phyloP scores from a whole-genome alignment of 495 filamentous ascomycete genomes.

The Entonaema liquescens region DNA sequence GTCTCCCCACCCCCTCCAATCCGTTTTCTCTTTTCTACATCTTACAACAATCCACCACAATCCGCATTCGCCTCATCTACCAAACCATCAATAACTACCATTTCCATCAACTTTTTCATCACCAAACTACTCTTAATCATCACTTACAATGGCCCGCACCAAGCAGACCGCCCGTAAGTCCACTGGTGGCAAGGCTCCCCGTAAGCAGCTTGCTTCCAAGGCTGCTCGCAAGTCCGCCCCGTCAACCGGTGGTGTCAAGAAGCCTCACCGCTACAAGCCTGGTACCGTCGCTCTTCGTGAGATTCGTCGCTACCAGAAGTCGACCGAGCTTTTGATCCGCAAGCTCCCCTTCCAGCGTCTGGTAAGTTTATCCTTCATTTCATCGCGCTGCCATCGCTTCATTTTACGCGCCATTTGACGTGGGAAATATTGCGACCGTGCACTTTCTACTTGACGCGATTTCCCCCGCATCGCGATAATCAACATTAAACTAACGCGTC shows the following conservation, averaged over 20 bases:
- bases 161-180: constrained; percentile 99
- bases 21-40: constrained; percentile 58
- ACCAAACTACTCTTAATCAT: constrained; percentile 51
- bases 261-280: constrained; percentile 99
- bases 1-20: constrained; percentile 54
- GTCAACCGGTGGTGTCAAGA: constrained; percentile 89
- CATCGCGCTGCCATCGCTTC: background rate
- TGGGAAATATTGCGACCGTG: background rate
- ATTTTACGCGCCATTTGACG: constrained; percentile 2
- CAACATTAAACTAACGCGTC: constrained; percentile 47
- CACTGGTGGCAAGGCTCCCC: constrained; percentile 98
- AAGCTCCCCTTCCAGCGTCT: constrained; percentile 99
- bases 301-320: constrained; percentile 99
- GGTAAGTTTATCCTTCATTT: constrained; percentile 54
- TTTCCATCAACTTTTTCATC: constrained; percentile 59
- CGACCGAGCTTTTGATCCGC: constrained; percentile 99
- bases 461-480: constrained; percentile 14
- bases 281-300: constrained; percentile 99
- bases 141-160: constrained; percentile 91
- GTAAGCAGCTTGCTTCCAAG: constrained; percentile 86
- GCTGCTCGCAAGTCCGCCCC: constrained; percentile 64
- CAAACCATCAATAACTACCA: constrained; percentile 38
- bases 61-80: constrained; percentile 47
- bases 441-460: constrained; percentile 9
- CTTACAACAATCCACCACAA: constrained; percentile 47